Percentiles rank a stretch among this genome's conserved stretches.
Conservation (phyloP, 148 eudicot species). For the Pharnaceum exiguum region DNA sequence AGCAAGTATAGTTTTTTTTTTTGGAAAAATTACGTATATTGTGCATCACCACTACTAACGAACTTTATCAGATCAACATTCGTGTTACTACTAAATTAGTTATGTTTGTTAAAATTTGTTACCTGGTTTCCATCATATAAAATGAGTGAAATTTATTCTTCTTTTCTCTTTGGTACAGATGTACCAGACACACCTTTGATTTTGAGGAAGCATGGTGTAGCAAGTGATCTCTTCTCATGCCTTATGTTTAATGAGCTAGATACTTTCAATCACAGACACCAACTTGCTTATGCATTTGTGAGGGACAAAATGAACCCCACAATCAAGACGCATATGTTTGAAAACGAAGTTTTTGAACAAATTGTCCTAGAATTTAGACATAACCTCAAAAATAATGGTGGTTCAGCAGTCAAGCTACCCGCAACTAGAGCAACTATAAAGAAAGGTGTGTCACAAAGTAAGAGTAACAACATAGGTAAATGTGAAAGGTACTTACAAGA, state of each 20-base stretch:
- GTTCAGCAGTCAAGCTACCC: background rate
- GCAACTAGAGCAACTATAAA: slow-evolving; percentile 15
- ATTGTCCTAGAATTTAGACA: slow-evolving; percentile 78
- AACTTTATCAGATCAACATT: too few species aligned
- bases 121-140: too few species aligned
- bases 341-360: slow-evolving; percentile 80
- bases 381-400: slow-evolving; percentile 36
- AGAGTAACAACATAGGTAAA: slow-evolving; percentile 39
- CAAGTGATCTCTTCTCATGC: slow-evolving; percentile 62
- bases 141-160: too few species aligned
- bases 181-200: slow-evolving; percentile 86
- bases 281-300: slow-evolving; percentile 77
- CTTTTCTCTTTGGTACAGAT: slow-evolving; percentile 34
- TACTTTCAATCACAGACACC: slow-evolving; percentile 83
- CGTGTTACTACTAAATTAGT: too few species aligned
- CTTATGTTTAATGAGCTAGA: slow-evolving; percentile 78
- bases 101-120: too few species aligned
- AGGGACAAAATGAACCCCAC: slow-evolving; percentile 79
- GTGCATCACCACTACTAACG: too few species aligned
- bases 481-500: slow-evolving; percentile 52
- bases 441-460: slow-evolving; percentile 35
- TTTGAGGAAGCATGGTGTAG: slow-evolving; percentile 62
- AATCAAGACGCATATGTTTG: slow-evolving; percentile 79
- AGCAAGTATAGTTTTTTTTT: too few species aligned
- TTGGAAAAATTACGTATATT: too few species aligned